These are phyloP conservation scores for Onygenales sp. DNA, from an alignment of 2,329 filamentous ascomycete species.

Conservation along the genomic window DNA sequence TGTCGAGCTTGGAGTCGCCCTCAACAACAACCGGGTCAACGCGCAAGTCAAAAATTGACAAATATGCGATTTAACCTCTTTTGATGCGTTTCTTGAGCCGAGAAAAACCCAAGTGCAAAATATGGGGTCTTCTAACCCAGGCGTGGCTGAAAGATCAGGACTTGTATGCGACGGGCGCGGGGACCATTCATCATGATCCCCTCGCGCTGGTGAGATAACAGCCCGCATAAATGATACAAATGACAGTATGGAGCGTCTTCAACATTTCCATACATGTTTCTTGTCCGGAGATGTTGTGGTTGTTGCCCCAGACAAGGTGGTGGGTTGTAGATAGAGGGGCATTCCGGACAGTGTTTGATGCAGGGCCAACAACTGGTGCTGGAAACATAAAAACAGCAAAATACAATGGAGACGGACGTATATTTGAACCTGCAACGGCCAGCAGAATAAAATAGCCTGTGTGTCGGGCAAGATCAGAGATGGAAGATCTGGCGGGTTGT, in stretches of 20 bases:
- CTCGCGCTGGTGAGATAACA: neutral
- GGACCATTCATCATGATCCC: neutral
- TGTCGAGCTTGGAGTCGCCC: too few species aligned
- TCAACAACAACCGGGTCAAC: neutral
- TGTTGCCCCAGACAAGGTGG: neutral
- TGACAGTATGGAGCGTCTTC: neutral
- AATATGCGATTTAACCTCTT: neutral
- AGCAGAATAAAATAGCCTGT: neutral
- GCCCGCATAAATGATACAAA: neutral
- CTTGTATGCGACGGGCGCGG: neutral
- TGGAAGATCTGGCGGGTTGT: neutral
- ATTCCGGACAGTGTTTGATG: neutral
- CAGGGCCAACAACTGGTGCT: neutral
- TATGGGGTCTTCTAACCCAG: neutral
- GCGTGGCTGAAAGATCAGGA: neutral
- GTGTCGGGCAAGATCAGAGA: constrained; percentile 4
- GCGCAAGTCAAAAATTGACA: neutral
- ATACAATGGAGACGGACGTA: neutral
- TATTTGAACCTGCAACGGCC: neutral
- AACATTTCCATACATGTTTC: neutral
- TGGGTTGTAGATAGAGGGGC: neutral
- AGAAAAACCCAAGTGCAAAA: neutral
- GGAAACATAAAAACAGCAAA: neutral
- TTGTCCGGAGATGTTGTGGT: neutral
- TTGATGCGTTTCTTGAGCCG: neutral